Evolutionary conservation across 2,329 filamentous ascomycete species (phyloP), one percentile per base, ranked within the genome.

Genomic region (Ceratocystis papillata): DNA sequence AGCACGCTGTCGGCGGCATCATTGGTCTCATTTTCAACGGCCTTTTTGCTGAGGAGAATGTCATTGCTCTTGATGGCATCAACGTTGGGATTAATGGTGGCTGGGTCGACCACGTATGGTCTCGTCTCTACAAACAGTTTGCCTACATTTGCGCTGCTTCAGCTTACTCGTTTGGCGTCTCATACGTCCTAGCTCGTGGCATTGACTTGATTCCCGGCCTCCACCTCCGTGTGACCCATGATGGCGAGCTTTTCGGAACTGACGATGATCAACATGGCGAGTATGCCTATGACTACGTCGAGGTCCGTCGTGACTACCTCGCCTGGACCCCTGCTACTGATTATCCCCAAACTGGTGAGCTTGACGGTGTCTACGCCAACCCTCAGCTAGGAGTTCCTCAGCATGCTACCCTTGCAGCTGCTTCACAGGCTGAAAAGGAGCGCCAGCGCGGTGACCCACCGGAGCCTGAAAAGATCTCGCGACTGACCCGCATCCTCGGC

Each of bases 251-350:
- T 12, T 83, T 93, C 66, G 89, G 89, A 70, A 92, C 93, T 88
- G 89, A 94, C 73, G 89, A 93, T 73, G 89, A 93, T 77, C 89
- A 94, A 78, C 88, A 93, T 71, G 89, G 89, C 76, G 89, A 94
- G 77, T 94, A 93, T 74, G 89, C 89, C 12, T 93, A 93, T 79
- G 89, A 94, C 75, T 94, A 93, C 75, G 89, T 94, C 70, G 89
- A 94, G 81, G 88, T 93, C 67, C 87, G 89, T 73, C 85, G 89
- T 72, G 89, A 94, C 77, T 94, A 92, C 80, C 83, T 94, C 48
- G 89, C 89, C 67, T 94, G 89, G 89, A 92, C 88, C 37, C 89
- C 89, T 37, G 64, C 62, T 12, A 66, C 63, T 45, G 62, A 65
- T n/a, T 37, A 57, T 60, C 79, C 81, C 62, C 75, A 80, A 67